Conservation (phyloP, 345 rosid genomes). For the Lumnitzera racemosa region DNA sequence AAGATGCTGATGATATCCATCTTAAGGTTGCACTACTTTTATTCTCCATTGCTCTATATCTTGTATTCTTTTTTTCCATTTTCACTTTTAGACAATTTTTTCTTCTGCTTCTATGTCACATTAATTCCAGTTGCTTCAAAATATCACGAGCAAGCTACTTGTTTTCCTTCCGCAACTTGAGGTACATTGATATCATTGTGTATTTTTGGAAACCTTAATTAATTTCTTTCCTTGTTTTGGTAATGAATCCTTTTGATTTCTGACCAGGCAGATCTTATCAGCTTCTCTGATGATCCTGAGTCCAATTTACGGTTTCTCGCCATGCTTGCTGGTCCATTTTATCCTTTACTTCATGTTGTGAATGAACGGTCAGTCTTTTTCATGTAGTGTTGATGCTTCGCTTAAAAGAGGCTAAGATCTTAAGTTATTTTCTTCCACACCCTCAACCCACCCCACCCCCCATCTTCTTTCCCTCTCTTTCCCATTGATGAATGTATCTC, state of each 20-base stretch:
- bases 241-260: constrained; percentile 5
- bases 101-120: constrained; percentile 12
- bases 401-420: too few relatives aligned
- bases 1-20: constrained; percentile 63
- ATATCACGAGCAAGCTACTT: constrained; percentile 56
- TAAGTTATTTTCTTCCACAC: too few relatives aligned
- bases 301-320: constrained; percentile 57
- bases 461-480: too few relatives aligned
- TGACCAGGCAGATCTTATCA: constrained; percentile 49
- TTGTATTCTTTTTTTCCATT: constrained; percentile 2
- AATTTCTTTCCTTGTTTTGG: constrained; percentile 5
- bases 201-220: constrained; percentile 1
- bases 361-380: constrained; percentile 50
- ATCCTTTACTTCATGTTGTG: constrained; percentile 59
- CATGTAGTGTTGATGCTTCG: background rate
- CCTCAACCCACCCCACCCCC: too few relatives aligned
- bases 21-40: constrained; percentile 44
- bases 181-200: constrained; percentile 28
- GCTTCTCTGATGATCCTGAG: constrained; percentile 56
- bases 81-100: constrained; percentile 2
- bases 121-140: constrained; percentile 69
- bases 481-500: too few relatives aligned
- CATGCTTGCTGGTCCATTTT: constrained; percentile 71
- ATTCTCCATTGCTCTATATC: background rate
- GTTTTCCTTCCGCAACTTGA: constrained; percentile 81